phyloP scores from a whole-genome alignment of 345 rosid species.

The Linum lewisii region DNA sequence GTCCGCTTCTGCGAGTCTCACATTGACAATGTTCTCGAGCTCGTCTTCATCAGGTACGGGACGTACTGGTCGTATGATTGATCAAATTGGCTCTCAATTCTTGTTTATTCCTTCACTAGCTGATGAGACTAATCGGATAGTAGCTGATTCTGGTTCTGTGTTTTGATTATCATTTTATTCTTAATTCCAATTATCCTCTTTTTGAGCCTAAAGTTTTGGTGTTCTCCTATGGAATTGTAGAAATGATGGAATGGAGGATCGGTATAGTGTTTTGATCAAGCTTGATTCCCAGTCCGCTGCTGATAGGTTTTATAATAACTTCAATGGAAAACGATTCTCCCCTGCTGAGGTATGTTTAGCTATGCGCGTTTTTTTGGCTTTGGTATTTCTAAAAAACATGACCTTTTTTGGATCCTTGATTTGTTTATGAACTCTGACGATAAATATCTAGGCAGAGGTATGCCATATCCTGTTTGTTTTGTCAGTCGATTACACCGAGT shows the following conservation, averaged over 20 bases:
- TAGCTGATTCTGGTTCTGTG: not conserved
- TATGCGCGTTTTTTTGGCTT: not conserved
- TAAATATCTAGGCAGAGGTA: constrained; percentile 57
- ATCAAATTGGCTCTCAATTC: not conserved
- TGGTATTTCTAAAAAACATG: not conserved
- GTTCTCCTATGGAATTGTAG: constrained; percentile 17
- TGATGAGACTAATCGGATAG: too few relatives aligned
- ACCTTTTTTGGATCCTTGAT: not conserved
- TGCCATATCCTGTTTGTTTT: constrained; percentile 61
- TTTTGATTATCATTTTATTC: not conserved
- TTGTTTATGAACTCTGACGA: not conserved
- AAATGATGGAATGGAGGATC: constrained; percentile 90
- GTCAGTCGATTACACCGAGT: constrained; percentile 61
- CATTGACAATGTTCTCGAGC: constrained; percentile 33
- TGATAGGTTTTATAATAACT: constrained; percentile 42
- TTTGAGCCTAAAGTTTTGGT: constrained; percentile 5
- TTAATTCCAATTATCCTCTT: not conserved
- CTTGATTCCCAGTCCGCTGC: constrained; percentile 47
- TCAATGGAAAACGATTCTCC: constrained; percentile 63
- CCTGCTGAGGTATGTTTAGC: constrained; percentile 57
- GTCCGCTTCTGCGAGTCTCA: constrained; percentile 55
- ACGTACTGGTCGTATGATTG: too few relatives aligned
- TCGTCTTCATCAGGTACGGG: constrained; percentile 57
- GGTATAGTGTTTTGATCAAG: constrained; percentile 67
- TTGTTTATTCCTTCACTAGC: too few relatives aligned